Evolutionary conservation across 225 moss, liverwort and hornwort species (phyloP).

Genomic region (Pseudoscleropodium purum): DNA sequence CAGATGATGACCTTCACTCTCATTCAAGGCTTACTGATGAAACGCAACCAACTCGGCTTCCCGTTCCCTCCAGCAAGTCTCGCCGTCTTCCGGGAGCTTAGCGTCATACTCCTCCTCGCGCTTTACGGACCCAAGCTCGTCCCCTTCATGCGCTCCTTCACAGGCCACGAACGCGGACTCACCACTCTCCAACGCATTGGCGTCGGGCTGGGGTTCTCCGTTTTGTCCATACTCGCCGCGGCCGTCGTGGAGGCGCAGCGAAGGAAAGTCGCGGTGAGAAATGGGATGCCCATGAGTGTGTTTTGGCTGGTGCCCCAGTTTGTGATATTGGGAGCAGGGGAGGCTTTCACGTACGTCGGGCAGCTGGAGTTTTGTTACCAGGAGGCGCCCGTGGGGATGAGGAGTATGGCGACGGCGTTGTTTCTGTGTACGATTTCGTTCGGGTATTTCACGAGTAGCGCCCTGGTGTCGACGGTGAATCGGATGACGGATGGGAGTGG

Average conservation of each 20-base stretch:
- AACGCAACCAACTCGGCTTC: neutral
- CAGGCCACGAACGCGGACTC: slow-evolving; percentile 16
- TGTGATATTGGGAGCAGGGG: slow-evolving; percentile 29
- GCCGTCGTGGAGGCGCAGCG: slow-evolving; percentile 31
- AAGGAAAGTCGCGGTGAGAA: neutral
- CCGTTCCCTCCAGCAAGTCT: slow-evolving; percentile 10
- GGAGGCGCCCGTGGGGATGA: slow-evolving; percentile 51
- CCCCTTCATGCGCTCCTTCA: slow-evolving; percentile 7
- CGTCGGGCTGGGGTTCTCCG: slow-evolving; percentile 26
- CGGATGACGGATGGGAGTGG: neutral
- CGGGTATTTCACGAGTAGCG: slow-evolving; percentile 39
- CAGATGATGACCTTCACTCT: slow-evolving; percentile 28
- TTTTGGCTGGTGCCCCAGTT: slow-evolving; percentile 63
- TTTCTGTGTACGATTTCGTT: slow-evolving; percentile 40
- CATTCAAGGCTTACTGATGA: slow-evolving; percentile 14
- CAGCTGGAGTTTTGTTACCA: slow-evolving; percentile 59
- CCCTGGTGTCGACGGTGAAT: slow-evolving; percentile 34
- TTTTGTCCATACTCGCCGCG: slow-evolving; percentile 35
- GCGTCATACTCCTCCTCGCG: neutral
- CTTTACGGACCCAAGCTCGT: slow-evolving; percentile 14
- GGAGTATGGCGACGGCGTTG: slow-evolving; percentile 33
- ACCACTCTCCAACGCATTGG: slow-evolving; percentile 37
- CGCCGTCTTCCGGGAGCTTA: slow-evolving; percentile 11
- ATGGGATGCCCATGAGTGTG: slow-evolving; percentile 13
- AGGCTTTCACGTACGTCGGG: slow-evolving; percentile 40